Evolutionary conservation across 1,284 basidiomycete species (phyloP).

Genomic region (Gomphus bonarii): DNA sequence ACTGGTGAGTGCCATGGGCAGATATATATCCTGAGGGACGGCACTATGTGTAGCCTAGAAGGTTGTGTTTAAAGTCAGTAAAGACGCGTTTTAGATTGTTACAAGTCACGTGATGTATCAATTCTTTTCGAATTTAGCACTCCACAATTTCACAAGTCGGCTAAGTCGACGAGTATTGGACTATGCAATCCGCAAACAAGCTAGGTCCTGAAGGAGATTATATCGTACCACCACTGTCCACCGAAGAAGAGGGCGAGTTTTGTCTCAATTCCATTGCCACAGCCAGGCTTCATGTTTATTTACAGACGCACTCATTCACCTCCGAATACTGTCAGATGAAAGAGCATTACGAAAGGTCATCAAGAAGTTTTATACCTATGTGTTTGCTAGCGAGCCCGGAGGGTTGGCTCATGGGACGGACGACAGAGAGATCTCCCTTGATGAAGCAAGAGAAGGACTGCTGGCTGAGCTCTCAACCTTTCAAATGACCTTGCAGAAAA

Average conservation of each 20-base stretch:
- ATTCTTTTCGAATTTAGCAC: background rate
- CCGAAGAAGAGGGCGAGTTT: conserved; percentile 57
- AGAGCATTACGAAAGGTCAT: conserved; percentile 57
- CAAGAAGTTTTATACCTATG: conserved; percentile 68
- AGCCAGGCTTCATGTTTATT: background rate
- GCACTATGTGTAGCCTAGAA: background rate
- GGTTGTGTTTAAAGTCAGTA: background rate
- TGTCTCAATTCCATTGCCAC: conserved; percentile 3
- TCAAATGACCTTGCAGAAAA: conserved; percentile 62
- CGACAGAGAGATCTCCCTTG: conserved; percentile 28
- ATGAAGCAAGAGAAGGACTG: conserved; percentile 70
- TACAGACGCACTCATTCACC: conserved; percentile 64
- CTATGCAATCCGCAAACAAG: background rate
- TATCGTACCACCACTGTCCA: conserved; percentile 31
- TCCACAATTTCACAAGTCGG: background rate
- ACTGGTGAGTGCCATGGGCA: conserved; percentile 29
- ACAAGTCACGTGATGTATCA: conserved; percentile 5
- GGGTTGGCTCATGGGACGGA: conserved; percentile 28
- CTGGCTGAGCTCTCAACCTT: conserved; percentile 67
- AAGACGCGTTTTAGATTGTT: conserved; percentile 10
- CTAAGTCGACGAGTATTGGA: background rate
- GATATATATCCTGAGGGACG: background rate
- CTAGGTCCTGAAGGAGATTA: background rate
- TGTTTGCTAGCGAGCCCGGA: conserved; percentile 39
- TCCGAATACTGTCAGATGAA: conserved; percentile 61